phyloP scores from a whole-genome alignment of 2,329 filamentous ascomycete species.

The Ramularia endophylla region DNA sequence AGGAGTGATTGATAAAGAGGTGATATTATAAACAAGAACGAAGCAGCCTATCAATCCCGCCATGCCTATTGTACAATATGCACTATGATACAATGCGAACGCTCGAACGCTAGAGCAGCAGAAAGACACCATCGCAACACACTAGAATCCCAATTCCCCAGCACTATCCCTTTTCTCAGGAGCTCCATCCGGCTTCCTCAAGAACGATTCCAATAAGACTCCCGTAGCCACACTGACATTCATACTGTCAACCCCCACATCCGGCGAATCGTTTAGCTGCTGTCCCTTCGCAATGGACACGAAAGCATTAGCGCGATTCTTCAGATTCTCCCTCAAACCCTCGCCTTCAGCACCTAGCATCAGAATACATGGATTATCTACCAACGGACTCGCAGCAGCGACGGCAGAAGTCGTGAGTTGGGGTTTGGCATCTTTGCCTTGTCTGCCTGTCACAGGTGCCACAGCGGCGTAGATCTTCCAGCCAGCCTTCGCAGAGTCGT shows the following conservation, averaged over 20 bases:
- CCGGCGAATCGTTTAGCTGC: constrained; percentile 22
- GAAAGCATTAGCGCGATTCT: constrained; percentile 57
- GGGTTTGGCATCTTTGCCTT: constrained; percentile 3
- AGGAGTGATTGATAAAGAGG: no score
- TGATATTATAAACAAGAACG: no score
- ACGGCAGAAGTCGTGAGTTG: constrained; percentile 15
- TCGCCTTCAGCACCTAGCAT: constrained; percentile 78
- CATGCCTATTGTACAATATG: no score
- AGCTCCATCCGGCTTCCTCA: constrained; percentile 18
- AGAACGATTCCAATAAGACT: constrained; percentile 65
- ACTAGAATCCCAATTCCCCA: constrained; percentile 9
- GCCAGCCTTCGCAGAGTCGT: constrained; percentile 59
- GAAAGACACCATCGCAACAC: background rate
- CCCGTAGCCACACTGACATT: constrained; percentile 89
- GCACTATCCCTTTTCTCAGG: constrained; percentile 8
- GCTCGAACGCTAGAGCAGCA: background rate
- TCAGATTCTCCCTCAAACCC: constrained; percentile 61
- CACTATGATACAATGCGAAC: no score
- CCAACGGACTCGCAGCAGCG: constrained; percentile 20
- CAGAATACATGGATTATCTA: constrained; percentile 61
- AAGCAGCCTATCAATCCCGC: no score
- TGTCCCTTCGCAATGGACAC: constrained; percentile 50
- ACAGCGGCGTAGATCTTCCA: constrained; percentile 82
- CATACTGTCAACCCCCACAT: constrained; percentile 71
- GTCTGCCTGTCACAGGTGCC: constrained; percentile 29